Evolutionary conservation across 495 filamentous ascomycete species (phyloP), one percentile per base, ranked within the genome.

Genomic region (Aspergillus ellipticus): DNA sequence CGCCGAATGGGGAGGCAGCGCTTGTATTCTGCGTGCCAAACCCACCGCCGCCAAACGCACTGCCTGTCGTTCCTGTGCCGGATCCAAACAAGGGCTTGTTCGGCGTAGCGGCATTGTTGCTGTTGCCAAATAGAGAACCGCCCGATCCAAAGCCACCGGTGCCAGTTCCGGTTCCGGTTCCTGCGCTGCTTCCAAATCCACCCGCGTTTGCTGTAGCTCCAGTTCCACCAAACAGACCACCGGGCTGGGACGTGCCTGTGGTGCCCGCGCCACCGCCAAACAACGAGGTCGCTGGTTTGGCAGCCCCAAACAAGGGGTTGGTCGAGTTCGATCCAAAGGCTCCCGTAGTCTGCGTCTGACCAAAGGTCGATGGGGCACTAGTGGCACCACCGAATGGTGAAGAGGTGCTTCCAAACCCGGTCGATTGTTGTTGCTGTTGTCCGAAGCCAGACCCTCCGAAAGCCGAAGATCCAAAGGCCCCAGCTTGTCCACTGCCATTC

Each of bases 401-500:
- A 41, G 75, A 66, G 35, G 65, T 71, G 42, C 66, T 67, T 49
- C 82, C 81, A 56, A 88, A 88, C 29, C 80, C 74, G 17, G 77
- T 68, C 28, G 56, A 50, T 37, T 68, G 68, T 52, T 69, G 59
- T 42, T 62, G 65, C 31, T 67, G 65, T 49, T 61, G 51, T 17
- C 78, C 79, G 58, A 81, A 80, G 8, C 69, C 69, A 53, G 64
- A 58, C 0, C 62, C 61, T 17, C 73, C 70, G 47, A 77, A 79
- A 29, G 70, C 72, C 39, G 75, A 72, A 3, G 72, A 60, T 6
- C 94, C 94, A 65, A 98, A 98, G 4, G 87, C 89, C 29, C 90
- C 90, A 41, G 87, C 81, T 65, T 89, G 87, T 48, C 89, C 90
- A 53, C 88, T 89, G 19, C 81, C 78, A 60, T 90, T 93, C 7